Percentiles rank a stretch among this genome's conserved stretches.
These are phyloP conservation scores for Alopecurus myosuroides DNA, from an alignment of 176 grass and related monocot genomes.

Conservation along the genomic window DNA sequence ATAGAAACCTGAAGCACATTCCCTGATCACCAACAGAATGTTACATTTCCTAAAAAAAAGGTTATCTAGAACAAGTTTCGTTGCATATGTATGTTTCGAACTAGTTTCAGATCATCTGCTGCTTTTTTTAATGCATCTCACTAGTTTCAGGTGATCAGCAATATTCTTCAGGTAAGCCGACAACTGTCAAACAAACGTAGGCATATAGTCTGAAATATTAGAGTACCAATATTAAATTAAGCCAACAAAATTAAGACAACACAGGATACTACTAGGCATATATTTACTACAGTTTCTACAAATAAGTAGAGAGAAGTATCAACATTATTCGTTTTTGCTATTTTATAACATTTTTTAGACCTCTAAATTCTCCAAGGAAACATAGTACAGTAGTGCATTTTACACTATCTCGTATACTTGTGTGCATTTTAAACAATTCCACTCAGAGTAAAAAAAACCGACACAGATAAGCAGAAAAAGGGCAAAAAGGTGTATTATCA, in stretches of 20 bases:
- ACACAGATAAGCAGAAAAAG: background rate
- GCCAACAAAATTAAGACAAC: background rate
- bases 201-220: background rate
- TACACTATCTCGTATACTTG: background rate
- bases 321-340: background rate
- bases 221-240: background rate
- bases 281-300: background rate
- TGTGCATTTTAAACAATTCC: background rate
- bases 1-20: too few species aligned
- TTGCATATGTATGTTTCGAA: background rate
- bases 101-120: background rate
- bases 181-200: background rate
- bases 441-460: background rate
- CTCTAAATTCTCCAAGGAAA: too few species aligned
- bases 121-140: background rate
- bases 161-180: background rate
- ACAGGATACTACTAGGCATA: background rate
- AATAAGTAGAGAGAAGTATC: too few species aligned
- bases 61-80: too few species aligned
- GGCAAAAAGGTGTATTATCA: background rate
- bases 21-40: too few species aligned
- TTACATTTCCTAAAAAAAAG: background rate
- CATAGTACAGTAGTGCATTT: background rate
- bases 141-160: background rate
- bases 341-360: background rate